Base-by-base conservation (phyloP, 805 yeast species). In the Starmerella cellae region DNA sequence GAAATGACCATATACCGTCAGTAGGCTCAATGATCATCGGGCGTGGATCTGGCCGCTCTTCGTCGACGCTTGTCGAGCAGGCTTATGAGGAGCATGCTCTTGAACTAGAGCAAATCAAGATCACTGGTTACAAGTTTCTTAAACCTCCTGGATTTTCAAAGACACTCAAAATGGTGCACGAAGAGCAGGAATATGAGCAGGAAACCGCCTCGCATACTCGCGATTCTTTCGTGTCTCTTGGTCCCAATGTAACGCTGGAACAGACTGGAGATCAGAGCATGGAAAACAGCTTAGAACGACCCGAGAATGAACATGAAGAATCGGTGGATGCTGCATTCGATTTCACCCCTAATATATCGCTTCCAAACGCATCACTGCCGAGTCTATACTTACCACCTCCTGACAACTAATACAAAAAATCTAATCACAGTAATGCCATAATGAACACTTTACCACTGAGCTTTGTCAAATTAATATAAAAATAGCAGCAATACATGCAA, bases 121-220 rank as follows among this genome's bases (percentile, higher is more conserved):
- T 42, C 10, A 32, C 42, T 2, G 53, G 53, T 14, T 43, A 42
- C 41, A 34, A 34, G 20, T 44, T 33, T 24, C 54, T 79, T 43
- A 63, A 64, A 35, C 84, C 85, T 0, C 66, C 78, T 10, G 85
- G 84, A 0, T 53, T 75, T 9, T 64, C 66, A 2, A 73, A 69
- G 55, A 78, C 82, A 1, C 64, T 75, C 49, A 60, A 58, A 23
- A 54, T 56, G 19, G 33, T 55, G 30, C 47, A 55, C 28, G 41
- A 42, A 30, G 41, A 42, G 32, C 31, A 42, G 21, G 27, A 19
- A 14, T 38, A 42, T 16, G 23, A 37, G n/a, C 32, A 28, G 3
- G 43, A 38, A 5, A 13, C 36, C 5, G 35, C 22, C 10, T 17
- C 35, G 22, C 21, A 17, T 8, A 31, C 17, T 14, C 34, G 16